Base-by-base conservation (phyloP, 495 filamentous ascomycete genomes). In the Neurospora sp. region DNA sequence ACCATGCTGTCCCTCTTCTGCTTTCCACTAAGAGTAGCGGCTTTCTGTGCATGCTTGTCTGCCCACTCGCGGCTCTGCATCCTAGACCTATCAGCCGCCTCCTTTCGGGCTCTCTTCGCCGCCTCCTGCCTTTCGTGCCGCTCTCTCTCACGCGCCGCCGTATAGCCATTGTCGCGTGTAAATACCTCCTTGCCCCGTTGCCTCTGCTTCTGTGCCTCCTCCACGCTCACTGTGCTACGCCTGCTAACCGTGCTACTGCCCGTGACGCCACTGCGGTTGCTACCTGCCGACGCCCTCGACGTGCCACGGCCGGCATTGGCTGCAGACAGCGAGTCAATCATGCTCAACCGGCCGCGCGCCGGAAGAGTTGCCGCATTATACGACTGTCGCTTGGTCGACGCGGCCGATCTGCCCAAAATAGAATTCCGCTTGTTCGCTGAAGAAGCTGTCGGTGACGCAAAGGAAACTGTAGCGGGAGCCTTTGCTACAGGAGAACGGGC, bases 51-150 rank as follows among this genome's bases (percentile, higher is more conserved):
- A 27, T 91, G 87, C 82, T 86, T 90, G 81, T 91, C 89, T 5
- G 90, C 90, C 91, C 91, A 93, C 80, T 90, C 88, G 41, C 91
- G 80, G 71, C 88, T 89, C 69, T 87, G 83, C 77, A 85, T 80
- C 71, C 90, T 82, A 16, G 89, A 89, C 72, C 89, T 78, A 80
- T 93, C 91, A 0, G 91, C 90, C 11, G 91, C 91, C 76, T 86
- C 86, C 74, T 87, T 83, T 69, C 89, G 81, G 7, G 90, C 89
- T 73, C 83, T 81, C 76, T 86, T 87, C 6, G 88, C 85, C 12
- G 86, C 84, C 53, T 83, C 81, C 78, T 91, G 89, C 61, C 88
- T 84, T 69, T 87, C 86, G n/a, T 80, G 78, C 73, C 80, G 85
- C 77, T 86, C 86, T 22, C 81, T 81, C 75, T 88, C 86, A 22